Base-by-base conservation (phyloP, 2,329 filamentous ascomycete genomes). In the Penicillium occitanis region DNA sequence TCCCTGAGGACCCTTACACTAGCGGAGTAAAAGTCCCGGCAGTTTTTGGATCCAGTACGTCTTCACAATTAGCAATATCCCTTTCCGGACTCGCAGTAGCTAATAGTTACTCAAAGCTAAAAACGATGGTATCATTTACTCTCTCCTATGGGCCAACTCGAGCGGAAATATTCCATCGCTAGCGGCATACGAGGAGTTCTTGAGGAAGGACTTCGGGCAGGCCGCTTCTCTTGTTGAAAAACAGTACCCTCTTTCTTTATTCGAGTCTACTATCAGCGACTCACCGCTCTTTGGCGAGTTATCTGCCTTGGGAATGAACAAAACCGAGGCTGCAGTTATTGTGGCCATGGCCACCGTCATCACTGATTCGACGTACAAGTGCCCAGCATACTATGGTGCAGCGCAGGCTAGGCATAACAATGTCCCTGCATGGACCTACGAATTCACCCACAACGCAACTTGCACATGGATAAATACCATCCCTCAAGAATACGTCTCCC, bases 1-100 rank as follows among this genome's bases (percentile, higher is more conserved):
- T 73, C 61, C 30, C 63, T 1, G 57, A 68, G 30, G 63, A 72
- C 14, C 71, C 71, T 3, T 42, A 53, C 19, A 55, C 11, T n/a
- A 60, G 61, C 6, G 70, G 70, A 17, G 58, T 67, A 13, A 64
- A 68, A 55, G 70, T 72, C 35, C 71, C 71, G 13, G 37, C 66
- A 13, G 53, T 72, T 51, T 70, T 71, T 64, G 70, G 71, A 63
- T 70, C 10, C 14, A 72, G 71, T 72, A 70, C 53, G 70, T 63
- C 25, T 30, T 46, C 19, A 14, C n/a, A n/a, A 7, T n/a, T 51
- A 35, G 4, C 5, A 8, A 8, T 35, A 33, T 19, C 17, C 40
- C 10, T 37, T 63, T 55, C 33, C 30, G 14, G 13, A 33, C 7
- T 44, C 8, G 13, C 28, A 28, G 22, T 17, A 53, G 42, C 51